A percentile compares a stretch with the other conserved stretches of the same genome.
Evolutionary conservation across 805 yeast species (phyloP).

Genomic region (Yarrowia yakushimensis): DNA sequence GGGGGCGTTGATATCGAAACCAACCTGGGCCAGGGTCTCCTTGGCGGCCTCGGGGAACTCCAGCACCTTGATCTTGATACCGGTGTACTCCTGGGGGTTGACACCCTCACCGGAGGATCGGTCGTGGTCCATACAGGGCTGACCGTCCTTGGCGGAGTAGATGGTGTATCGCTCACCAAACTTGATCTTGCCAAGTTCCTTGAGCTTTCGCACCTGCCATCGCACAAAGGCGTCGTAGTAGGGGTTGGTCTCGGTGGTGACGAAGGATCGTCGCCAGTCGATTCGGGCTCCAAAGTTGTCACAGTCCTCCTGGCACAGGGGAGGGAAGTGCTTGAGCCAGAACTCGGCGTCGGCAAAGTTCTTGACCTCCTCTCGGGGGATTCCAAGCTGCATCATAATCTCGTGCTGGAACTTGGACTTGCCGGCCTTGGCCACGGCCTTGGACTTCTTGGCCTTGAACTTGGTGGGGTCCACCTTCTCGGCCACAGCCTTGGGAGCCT

Average conservation of each 20-base stretch:
- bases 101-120: constrained; percentile 97
- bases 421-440: constrained; percentile 91
- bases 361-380: constrained; percentile 73
- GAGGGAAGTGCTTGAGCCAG: constrained; percentile 93
- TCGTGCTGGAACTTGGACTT: constrained; percentile 92
- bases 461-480: constrained; percentile 78
- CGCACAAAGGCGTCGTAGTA: constrained; percentile 91
- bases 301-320: constrained; percentile 78
- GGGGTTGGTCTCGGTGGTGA: constrained; percentile 93
- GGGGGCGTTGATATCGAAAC: constrained; percentile 47
- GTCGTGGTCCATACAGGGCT: constrained; percentile 99
- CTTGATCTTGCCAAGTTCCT: constrained; percentile 83
- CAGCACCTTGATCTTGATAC: constrained; percentile 74
- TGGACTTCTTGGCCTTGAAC: constrained; percentile 88
- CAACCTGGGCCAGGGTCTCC: constrained; percentile 41
- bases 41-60: constrained; percentile 60
- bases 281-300: constrained; percentile 82
- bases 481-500: constrained; percentile 32
- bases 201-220: constrained; percentile 93
- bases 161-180: constrained; percentile 98
- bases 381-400: constrained; percentile 93
- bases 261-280: constrained; percentile 96
- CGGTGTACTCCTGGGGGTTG: constrained; percentile 93
- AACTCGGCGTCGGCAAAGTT: constrained; percentile 88
- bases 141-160: constrained; percentile 96